Conservation (phyloP, 139 green algal genomes). For the Mesotaenium endlicherianum region DNA sequence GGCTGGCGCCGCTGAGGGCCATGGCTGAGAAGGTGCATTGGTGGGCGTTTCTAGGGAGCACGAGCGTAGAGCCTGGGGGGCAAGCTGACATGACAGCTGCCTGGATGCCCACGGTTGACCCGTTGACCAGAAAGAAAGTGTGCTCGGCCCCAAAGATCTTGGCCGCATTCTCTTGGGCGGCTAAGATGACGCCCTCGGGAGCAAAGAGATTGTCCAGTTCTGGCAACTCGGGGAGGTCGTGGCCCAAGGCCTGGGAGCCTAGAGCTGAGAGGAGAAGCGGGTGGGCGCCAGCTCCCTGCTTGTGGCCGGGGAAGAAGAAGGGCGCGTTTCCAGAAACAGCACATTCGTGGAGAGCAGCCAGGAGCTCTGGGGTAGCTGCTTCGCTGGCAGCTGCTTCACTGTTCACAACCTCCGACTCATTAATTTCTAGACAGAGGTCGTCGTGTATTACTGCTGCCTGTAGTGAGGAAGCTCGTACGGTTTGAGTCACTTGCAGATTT, state of each 20-base stretch:
- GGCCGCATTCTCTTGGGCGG: constrained; percentile 62
- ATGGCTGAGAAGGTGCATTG: constrained; percentile 72
- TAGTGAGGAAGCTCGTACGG: no score
- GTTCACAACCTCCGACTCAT: no score
- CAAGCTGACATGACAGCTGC: constrained; percentile 71
- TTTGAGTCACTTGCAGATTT: no score
- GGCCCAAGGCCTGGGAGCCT: constrained; percentile 42
- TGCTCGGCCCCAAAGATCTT: constrained; percentile 67
- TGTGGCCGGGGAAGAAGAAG: constrained; percentile 85
- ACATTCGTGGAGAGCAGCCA: no score
- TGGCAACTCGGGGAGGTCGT: constrained; percentile 81
- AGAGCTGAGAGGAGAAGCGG: not conserved
- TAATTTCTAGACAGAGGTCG: no score
- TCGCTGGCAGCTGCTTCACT: no score
- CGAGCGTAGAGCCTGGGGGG: constrained; percentile 59
- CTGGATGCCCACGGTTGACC: constrained; percentile 74
- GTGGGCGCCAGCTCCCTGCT: constrained; percentile 48
- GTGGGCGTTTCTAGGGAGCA: constrained; percentile 84
- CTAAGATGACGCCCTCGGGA: constrained; percentile 69
- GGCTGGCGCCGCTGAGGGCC: constrained; percentile 59
- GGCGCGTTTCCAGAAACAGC: constrained; percentile 37
- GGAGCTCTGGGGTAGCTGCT: no score
- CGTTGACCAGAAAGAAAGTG: constrained; percentile 92
- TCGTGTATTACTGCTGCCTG: no score
- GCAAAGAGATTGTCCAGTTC: constrained; percentile 67